A percentile compares a stretch with the other conserved stretches of the same genome.
phyloP scores from a whole-genome alignment of 495 filamentous ascomycete genomes.

The Penicillium daleae region DNA sequence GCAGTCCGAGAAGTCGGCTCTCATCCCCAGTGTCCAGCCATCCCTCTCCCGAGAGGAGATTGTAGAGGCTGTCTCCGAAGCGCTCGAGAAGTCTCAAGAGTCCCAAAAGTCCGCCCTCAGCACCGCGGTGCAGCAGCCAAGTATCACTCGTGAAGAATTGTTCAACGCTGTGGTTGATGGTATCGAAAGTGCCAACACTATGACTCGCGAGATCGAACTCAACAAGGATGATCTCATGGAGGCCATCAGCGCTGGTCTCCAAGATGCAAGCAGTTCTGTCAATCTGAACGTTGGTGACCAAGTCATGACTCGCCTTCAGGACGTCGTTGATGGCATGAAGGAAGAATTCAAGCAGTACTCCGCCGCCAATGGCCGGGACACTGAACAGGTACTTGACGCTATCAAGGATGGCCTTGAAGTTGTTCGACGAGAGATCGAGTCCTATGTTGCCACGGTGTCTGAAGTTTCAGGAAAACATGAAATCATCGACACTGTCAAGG shows the following conservation, averaged over 20 bases:
- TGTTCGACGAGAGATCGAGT: slow-evolving; percentile 78
- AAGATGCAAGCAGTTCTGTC: slow-evolving; percentile 52
- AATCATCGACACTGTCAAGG: slow-evolving; percentile 73
- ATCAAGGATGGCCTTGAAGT: slow-evolving; percentile 83
- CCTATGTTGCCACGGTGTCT: slow-evolving; percentile 70
- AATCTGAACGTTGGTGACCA: slow-evolving; percentile 61
- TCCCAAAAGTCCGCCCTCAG: slow-evolving; percentile 27
- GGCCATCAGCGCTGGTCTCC: slow-evolving; percentile 63
- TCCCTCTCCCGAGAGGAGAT: slow-evolving; percentile 54
- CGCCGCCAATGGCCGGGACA: slow-evolving; percentile 72
- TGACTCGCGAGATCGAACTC: slow-evolving; percentile 61
- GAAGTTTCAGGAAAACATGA: slow-evolving; percentile 74
- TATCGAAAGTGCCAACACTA: slow-evolving; percentile 51
- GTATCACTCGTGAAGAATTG: slow-evolving; percentile 56
- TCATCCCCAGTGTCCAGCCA: slow-evolving; percentile 28
- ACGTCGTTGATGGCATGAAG: slow-evolving; percentile 74
- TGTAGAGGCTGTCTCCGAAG: slow-evolving; percentile 44
- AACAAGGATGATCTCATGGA: slow-evolving; percentile 67
- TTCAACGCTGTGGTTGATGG: slow-evolving; percentile 62
- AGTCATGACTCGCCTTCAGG: slow-evolving; percentile 72
- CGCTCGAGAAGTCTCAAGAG: slow-evolving; percentile 18
- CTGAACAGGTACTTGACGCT: slow-evolving; percentile 80
- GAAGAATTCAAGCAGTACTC: slow-evolving; percentile 76
- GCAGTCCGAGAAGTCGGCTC: slow-evolving; percentile 14
- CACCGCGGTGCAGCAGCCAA: slow-evolving; percentile 28